Conservation (phyloP, 1,284 basidiomycete genomes). For the Apiotrichum sp. region DNA sequence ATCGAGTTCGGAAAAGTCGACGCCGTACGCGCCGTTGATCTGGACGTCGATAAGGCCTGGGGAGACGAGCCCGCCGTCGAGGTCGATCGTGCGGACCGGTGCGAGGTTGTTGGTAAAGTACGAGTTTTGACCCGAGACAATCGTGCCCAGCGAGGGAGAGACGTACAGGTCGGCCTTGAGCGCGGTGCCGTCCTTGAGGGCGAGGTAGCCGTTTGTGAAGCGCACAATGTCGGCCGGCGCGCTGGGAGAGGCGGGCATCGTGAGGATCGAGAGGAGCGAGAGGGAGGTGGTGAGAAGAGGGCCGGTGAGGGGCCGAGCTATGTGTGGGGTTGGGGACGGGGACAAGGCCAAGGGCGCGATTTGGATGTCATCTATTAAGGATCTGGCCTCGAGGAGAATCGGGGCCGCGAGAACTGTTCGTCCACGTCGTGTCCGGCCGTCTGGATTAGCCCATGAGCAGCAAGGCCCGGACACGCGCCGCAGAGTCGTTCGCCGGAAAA, state of each 20-base stretch:
- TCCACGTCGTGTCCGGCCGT: no score
- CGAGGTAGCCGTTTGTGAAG: conserved; percentile 75
- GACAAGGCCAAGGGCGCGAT: no score
- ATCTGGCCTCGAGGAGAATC: no score
- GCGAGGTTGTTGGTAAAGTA: conserved; percentile 21
- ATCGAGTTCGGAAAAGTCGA: conserved; percentile 71
- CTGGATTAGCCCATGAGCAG: no score
- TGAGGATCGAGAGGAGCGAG: neutral
- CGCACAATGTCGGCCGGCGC: conserved; percentile 54
- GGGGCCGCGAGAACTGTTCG: no score
- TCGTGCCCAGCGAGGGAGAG: conserved; percentile 23
- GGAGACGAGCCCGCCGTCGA: conserved; percentile 65
- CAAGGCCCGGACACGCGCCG: no score
- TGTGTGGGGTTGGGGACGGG: no score
- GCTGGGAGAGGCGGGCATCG: conserved; percentile 1
- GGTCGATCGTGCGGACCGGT: conserved; percentile 26
- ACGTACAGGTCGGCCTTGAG: conserved; percentile 34
- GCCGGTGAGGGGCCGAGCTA: no score
- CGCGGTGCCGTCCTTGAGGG: conserved; percentile 63
- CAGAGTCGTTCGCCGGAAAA: no score
- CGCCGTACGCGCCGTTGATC: conserved; percentile 71
- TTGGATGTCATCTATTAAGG: no score
- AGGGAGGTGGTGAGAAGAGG: neutral
- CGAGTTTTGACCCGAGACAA: conserved; percentile 31
- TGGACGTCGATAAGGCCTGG: conserved; percentile 73